These are phyloP conservation scores for Symbiodinium natans DNA, from an alignment of 73 alveolate genomes.

Conservation along the genomic window DNA sequence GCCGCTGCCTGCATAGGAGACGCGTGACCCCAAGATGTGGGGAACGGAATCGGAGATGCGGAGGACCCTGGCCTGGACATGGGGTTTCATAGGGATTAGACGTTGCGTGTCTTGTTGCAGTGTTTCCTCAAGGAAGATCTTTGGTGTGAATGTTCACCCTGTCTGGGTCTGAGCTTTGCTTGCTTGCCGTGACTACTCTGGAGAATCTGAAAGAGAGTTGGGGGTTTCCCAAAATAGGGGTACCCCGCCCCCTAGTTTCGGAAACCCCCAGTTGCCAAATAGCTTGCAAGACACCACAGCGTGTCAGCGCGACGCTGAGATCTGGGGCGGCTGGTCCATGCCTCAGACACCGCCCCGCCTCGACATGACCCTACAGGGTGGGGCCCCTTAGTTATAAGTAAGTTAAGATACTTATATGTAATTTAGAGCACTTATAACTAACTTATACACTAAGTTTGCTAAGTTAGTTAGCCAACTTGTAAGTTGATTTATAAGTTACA, in stretches of 20 bases:
- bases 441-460: too few relatives aligned
- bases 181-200: neutral
- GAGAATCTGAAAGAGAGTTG: neutral
- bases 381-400: too few relatives aligned
- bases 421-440: too few relatives aligned
- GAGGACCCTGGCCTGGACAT: constrained; percentile 5
- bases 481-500: too few relatives aligned
- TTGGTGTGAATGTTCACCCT: constrained; percentile 63
- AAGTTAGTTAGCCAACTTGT: too few relatives aligned
- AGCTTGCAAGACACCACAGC: too few relatives aligned
- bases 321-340: constrained; percentile 65
- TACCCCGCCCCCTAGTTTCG: neutral
- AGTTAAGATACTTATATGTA: too few relatives aligned
- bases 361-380: too few relatives aligned
- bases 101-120: neutral
- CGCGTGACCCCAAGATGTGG: constrained; percentile 92
- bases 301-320: too few relatives aligned
- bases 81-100: too few relatives aligned
- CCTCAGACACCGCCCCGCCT: neutral
- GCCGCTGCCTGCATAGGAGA: neutral
- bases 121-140: constrained; percentile 45
- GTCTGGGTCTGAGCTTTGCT: neutral
- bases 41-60: constrained; percentile 84
- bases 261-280: neutral
- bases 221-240: neutral